Evolutionary conservation across 441 rosid genomes (phyloP).

Genomic region (Omphalea diandra): DNA sequence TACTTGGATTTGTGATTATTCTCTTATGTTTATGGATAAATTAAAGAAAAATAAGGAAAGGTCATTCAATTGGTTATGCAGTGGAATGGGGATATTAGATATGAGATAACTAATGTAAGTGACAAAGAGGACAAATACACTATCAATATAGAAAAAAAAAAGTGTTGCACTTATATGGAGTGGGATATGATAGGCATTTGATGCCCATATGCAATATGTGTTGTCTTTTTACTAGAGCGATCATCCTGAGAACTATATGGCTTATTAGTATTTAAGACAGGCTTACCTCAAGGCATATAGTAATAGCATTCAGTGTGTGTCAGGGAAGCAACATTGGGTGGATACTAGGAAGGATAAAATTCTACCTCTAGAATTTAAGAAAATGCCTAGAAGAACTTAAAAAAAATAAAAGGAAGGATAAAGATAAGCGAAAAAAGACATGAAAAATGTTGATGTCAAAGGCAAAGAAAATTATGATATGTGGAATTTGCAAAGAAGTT

Average conservation of each 20-base stretch:
- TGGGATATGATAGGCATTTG: neutral
- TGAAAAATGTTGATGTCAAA: neutral
- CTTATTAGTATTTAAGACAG: no score
- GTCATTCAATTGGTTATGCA: neutral
- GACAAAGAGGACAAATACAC: no score
- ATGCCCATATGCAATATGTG: neutral
- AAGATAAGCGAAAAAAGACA: neutral
- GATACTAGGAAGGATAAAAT: no score
- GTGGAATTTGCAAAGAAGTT: no score
- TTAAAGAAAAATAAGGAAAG: neutral
- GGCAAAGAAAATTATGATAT: no score
- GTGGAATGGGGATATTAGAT: neutral
- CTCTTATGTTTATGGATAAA: neutral
- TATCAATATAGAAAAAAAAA: neutral
- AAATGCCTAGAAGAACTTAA: neutral
- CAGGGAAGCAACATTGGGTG: no score
- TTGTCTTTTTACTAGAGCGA: neutral
- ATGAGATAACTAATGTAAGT: neutral
- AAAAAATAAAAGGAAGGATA: neutral
- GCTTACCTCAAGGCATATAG: no score
- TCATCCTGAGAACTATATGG: no score
- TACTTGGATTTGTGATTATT: neutral
- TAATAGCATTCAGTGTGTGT: no score
- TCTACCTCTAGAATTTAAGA: no score
- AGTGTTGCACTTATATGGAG: neutral